Evolutionary conservation across 1,139 yeast species (phyloP).

Genomic region (Candida labiduridarum): DNA sequence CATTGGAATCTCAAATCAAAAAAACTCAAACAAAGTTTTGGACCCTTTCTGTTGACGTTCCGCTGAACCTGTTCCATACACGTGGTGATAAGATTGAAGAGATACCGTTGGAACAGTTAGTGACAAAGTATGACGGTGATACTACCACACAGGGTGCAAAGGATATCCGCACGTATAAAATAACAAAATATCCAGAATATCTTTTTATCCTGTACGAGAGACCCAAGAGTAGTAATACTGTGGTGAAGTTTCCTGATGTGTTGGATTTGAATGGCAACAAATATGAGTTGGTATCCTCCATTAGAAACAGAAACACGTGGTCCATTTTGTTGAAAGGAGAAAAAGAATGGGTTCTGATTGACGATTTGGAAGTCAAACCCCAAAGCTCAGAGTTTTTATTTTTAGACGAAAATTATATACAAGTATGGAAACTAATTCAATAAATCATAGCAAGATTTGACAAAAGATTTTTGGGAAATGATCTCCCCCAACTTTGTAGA

Average conservation of each 20-base stretch:
- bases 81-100: slow-evolving; percentile 52
- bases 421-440: slow-evolving; percentile 56
- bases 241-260: slow-evolving; percentile 59
- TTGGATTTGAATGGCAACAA: slow-evolving; percentile 4
- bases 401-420: slow-evolving; percentile 63
- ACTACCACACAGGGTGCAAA: slow-evolving; percentile 20
- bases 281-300: slow-evolving; percentile 11
- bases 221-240: slow-evolving; percentile 55
- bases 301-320: slow-evolving; percentile 24
- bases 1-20: slow-evolving; percentile 17
- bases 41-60: slow-evolving; percentile 60
- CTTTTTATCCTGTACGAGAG: slow-evolving; percentile 62
- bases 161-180: slow-evolving; percentile 37
- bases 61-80: slow-evolving; percentile 54
- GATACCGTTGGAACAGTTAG: slow-evolving; percentile 45
- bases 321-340: slow-evolving; percentile 29
- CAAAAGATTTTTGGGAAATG: slow-evolving; percentile 11
- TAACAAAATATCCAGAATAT: slow-evolving; percentile 51
- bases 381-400: slow-evolving; percentile 63
- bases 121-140: slow-evolving; percentile 47
- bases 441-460: slow-evolving; percentile 16
- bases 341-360: slow-evolving; percentile 59
- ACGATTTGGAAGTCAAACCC: slow-evolving; percentile 48
- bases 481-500: slow-evolving; percentile 22
- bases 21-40: slow-evolving; percentile 50